These are phyloP conservation scores for Pseudocercospora crystallina DNA, from an alignment of 2,329 filamentous ascomycete species.

Conservation along the genomic window DNA sequence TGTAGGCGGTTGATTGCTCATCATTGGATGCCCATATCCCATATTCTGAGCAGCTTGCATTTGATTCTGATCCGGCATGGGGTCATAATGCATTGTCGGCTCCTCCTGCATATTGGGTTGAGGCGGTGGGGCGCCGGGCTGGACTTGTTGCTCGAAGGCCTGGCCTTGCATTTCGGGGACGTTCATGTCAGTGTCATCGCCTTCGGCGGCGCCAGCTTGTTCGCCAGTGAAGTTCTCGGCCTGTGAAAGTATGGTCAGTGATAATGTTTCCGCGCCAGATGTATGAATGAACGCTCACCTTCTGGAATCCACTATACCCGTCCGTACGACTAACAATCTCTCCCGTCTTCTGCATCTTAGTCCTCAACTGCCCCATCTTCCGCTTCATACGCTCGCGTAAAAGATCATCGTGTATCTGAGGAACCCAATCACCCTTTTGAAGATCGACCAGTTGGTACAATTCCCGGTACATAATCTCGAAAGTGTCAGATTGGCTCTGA, in stretches of 20 bases:
- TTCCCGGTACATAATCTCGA: constrained; percentile 37
- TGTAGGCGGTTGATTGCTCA: constrained; percentile 24
- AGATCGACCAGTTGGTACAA: constrained; percentile 38
- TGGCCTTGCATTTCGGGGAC: constrained; percentile 16
- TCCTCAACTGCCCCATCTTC: constrained; percentile 39
- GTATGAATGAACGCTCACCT: constrained; percentile 1
- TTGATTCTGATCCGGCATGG: constrained; percentile 25
- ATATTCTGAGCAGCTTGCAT: constrained; percentile 22
- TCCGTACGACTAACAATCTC: constrained; percentile 36
- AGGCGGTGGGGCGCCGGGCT: constrained; percentile 16
- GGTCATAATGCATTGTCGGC: constrained; percentile 28
- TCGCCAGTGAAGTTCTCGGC: constrained; percentile 36
- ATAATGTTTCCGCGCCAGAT: too few species aligned
- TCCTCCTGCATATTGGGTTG: constrained; percentile 25
- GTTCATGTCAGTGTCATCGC: constrained; percentile 28
- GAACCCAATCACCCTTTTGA: constrained; percentile 36
- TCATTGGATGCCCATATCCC: constrained; percentile 22
- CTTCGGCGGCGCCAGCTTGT: constrained; percentile 29
- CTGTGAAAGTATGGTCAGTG: too few species aligned
- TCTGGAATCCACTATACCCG: constrained; percentile 34
- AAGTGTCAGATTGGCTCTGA: constrained; percentile 32
- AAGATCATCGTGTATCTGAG: constrained; percentile 36
- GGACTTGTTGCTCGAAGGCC: constrained; percentile 8
- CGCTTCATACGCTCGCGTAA: constrained; percentile 39
- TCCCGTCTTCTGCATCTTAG: constrained; percentile 41